A percentile compares a stretch with the other conserved stretches of the same genome.
Conservation (phyloP, 148 eudicot species). For the Agrostemma githago region DNA sequence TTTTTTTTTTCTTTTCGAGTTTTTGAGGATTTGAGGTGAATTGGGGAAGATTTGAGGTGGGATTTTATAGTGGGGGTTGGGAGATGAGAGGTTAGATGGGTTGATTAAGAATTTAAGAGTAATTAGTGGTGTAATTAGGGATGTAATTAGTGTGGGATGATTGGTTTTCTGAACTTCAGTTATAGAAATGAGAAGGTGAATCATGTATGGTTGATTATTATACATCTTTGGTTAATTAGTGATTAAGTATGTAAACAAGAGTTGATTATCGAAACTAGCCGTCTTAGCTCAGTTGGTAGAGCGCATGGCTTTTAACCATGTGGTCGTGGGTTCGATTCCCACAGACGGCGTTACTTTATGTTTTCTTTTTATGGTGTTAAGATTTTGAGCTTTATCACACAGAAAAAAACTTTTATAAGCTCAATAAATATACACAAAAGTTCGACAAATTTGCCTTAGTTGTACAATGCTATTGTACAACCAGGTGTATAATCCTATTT, state of each 20-base stretch:
- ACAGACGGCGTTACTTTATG: slow-evolving; percentile 78
- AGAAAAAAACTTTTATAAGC: too few relatives aligned
- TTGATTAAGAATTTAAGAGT: slow-evolving; percentile 1
- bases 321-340: slow-evolving; percentile 85
- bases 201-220: background rate
- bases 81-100: slow-evolving; percentile 14
- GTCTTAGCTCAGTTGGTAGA: slow-evolving; percentile 73
- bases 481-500: too few relatives aligned
- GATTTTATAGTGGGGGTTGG: background rate
- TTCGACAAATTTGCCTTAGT: too few relatives aligned
- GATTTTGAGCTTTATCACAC: too few relatives aligned
- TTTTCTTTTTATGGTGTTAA: too few relatives aligned
- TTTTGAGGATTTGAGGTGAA: background rate
- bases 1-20: background rate
- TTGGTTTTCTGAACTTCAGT: slow-evolving; percentile 10
- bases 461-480: too few relatives aligned
- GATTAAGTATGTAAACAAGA: too few relatives aligned
- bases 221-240: too few relatives aligned
- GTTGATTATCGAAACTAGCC: slow-evolving; percentile 4
- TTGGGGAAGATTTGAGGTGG: background rate
- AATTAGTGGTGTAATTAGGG: background rate
- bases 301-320: slow-evolving; percentile 72
- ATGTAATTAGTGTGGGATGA: slow-evolving; percentile 5
- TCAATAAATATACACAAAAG: too few relatives aligned
- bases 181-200: slow-evolving; percentile 4